Conservation (phyloP, 1,284 basidiomycete species). For the Anthracocystis walkeri region DNA sequence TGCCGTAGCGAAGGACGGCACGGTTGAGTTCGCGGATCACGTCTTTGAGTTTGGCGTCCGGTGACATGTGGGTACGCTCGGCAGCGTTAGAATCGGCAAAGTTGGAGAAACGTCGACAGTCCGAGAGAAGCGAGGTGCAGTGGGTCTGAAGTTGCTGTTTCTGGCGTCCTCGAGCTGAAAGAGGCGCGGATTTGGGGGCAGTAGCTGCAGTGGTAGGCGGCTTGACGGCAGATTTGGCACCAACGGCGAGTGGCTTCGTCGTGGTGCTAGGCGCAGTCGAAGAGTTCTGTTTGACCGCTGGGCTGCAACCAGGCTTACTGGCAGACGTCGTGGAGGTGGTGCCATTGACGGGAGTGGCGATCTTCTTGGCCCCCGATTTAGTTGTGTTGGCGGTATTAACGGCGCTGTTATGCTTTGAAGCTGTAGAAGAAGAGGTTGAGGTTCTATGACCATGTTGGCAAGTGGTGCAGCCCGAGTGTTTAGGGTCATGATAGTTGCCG, state of each 20-base stretch:
- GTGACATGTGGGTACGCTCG: conserved; percentile 10
- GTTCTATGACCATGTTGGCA: not conserved
- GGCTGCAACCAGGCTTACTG: not conserved
- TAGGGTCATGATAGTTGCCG: conserved; percentile 11
- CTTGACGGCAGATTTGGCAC: not conserved
- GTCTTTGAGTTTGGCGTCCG: conserved; percentile 5
- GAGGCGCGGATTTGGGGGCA: not conserved
- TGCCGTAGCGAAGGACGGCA: conserved; percentile 11
- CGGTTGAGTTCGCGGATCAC: conserved; percentile 25
- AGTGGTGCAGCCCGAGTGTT: not conserved
- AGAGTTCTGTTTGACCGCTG: not conserved
- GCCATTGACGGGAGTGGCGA: not conserved
- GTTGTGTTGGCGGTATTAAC: not conserved
- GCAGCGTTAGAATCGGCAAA: conserved; percentile 15
- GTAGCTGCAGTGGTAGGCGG: not conserved
- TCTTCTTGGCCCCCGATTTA: too few species aligned
- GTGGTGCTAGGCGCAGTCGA: not conserved
- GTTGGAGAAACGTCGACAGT: conserved; percentile 15
- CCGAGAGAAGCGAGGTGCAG: conserved; percentile 8
- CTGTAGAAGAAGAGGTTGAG: not conserved
- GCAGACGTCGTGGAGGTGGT: not conserved
- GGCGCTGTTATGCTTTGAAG: not conserved
- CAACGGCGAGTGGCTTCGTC: not conserved
- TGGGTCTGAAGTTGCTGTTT: conserved; percentile 16
- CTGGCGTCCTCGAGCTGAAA: conserved; percentile 4